These are phyloP conservation scores for Galeopsis tetrahit DNA, from an alignment of 257 asterid species.

Conservation along the genomic window DNA sequence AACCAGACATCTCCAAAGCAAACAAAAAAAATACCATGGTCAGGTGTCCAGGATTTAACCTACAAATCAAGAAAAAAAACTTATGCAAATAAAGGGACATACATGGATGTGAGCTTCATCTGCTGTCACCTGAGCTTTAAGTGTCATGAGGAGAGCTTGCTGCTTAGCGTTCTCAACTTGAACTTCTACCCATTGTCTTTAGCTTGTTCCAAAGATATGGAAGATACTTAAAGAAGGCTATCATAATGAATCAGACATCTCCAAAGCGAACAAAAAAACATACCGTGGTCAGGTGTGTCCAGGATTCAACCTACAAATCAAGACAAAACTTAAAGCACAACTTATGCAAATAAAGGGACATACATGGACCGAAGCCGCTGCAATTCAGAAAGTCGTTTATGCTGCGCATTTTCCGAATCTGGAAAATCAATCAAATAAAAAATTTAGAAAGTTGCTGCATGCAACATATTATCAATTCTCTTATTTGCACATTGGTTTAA, in stretches of 20 bases:
- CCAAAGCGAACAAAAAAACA: slow-evolving; percentile 11
- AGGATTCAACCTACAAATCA: slow-evolving; percentile 19
- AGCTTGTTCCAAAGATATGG: slow-evolving; percentile 64
- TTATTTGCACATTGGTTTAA: slow-evolving; percentile 1
- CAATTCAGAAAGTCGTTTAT: slow-evolving; percentile 93
- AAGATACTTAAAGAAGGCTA: slow-evolving; percentile 3
- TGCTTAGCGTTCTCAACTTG: slow-evolving; percentile 99
- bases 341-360: slow-evolving; percentile 42
- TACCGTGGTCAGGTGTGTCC: slow-evolving; percentile 6
- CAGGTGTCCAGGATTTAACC: slow-evolving; percentile 23
- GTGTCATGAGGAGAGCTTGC: slow-evolving; percentile 84
- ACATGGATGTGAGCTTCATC: slow-evolving; percentile 99
- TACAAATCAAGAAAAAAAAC: slow-evolving; percentile 55
- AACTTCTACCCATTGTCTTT: slow-evolving; percentile 99
- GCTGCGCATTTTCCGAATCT: slow-evolving; percentile 86
- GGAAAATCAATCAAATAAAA: slow-evolving; percentile 39
- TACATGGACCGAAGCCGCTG: slow-evolving; percentile 97
- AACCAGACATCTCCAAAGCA: not conserved
- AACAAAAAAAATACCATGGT: slow-evolving; percentile 8
- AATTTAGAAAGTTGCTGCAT: slow-evolving; percentile 30
- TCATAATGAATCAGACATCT: not conserved
- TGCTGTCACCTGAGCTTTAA: slow-evolving; percentile 93
- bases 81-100: slow-evolving; percentile 98
- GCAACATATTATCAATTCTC: slow-evolving; percentile 14
- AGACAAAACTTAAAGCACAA: slow-evolving; percentile 18